phyloP scores from a whole-genome alignment of 1,284 basidiomycete species.

The Anthracocystis setariae region DNA sequence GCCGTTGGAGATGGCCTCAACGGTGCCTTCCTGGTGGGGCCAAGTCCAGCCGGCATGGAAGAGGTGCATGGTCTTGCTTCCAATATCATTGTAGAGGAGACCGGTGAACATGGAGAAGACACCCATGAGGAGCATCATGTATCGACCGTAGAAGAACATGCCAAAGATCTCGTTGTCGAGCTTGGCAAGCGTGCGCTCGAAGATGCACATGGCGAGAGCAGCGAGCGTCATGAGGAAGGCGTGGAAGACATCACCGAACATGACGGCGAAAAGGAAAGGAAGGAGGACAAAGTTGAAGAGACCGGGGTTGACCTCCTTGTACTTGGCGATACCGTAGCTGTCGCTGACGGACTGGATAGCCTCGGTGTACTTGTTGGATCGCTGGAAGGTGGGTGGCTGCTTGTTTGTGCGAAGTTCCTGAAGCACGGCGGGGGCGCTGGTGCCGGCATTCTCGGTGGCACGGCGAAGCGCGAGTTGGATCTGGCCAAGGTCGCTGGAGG shows the following conservation, averaged over 20 bases:
- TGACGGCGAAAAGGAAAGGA: constrained; percentile 98
- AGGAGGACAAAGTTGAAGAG: constrained; percentile 93
- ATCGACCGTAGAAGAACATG: constrained; percentile 95
- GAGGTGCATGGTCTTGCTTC: constrained; percentile 89
- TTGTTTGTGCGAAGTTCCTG: constrained; percentile 89
- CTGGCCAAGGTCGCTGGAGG: constrained; percentile 84
- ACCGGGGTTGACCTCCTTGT: constrained; percentile 98
- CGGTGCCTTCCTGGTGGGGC: constrained; percentile 70
- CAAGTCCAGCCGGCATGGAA: constrained; percentile 91
- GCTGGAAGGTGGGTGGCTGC: constrained; percentile 93
- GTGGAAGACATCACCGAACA: constrained; percentile 99
- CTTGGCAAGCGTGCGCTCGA: constrained; percentile 83
- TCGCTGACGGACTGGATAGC: constrained; percentile 99
- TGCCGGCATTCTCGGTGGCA: constrained; percentile 95
- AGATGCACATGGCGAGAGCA: constrained; percentile 84
- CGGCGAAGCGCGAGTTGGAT: constrained; percentile 90
- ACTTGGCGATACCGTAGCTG: constrained; percentile 91
- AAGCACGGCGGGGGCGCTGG: constrained; percentile 88
- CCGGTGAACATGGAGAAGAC: constrained; percentile 91
- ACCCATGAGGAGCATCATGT: constrained; percentile 98
- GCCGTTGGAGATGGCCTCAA: constrained; percentile 70
- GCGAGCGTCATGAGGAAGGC: constrained; percentile 83
- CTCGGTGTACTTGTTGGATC: constrained; percentile 95
- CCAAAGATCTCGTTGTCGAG: constrained; percentile 85
- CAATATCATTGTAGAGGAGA: constrained; percentile 98